phyloP scores from a whole-genome alignment of 257 asterid genomes.

The Penstemon barbatus region DNA sequence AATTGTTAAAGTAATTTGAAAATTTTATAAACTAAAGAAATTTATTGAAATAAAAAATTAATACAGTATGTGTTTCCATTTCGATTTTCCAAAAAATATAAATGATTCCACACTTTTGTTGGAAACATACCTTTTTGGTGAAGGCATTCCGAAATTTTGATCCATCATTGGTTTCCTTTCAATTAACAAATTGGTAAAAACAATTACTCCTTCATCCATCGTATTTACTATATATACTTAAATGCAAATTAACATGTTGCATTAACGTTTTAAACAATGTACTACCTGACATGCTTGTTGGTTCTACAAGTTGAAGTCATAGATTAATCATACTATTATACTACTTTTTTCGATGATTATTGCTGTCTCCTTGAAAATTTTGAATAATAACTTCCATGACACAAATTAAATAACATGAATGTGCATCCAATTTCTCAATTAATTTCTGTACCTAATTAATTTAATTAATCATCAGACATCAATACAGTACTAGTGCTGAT shows the following conservation, averaged over 20 bases:
- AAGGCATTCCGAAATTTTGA: too few species aligned
- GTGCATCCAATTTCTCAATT: not conserved
- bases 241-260: not conserved
- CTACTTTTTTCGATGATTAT: too few species aligned
- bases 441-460: not conserved
- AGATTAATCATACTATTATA: too few species aligned
- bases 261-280: not conserved
- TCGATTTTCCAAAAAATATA: not conserved
- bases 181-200: too few species aligned
- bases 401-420: not conserved
- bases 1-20: not conserved
- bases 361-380: too few species aligned
- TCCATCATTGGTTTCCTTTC: too few species aligned
- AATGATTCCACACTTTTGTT: not conserved
- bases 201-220: not conserved
- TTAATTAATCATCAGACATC: not conserved
- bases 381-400: too few species aligned
- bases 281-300: not conserved
- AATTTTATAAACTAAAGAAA: not conserved
- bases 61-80: not conserved
- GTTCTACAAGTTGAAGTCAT: too few species aligned
- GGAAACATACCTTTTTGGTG: too few species aligned
- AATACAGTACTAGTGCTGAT: not conserved
- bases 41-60: too few species aligned
- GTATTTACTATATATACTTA: not conserved